Evolutionary conservation across 441 rosid species (phyloP), one percentile per base, ranked within the genome.

Genomic region (Pelargonium citronellum): DNA sequence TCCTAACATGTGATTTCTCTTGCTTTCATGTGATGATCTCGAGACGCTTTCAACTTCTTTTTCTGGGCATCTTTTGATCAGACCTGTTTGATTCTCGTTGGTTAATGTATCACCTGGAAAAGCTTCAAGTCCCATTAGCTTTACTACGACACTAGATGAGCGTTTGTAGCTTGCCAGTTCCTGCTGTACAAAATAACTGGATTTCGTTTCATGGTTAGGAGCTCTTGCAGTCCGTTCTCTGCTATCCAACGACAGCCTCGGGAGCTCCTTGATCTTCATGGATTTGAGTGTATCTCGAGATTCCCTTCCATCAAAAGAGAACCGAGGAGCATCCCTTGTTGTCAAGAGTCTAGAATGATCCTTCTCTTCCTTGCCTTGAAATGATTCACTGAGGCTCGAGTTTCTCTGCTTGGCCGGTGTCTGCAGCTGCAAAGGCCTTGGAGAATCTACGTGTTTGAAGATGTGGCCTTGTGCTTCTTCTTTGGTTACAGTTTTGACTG

Each of bases 231-330:
- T 80, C 68, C 75, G 75, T 15, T 81, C 85, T 80, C 85, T 89
- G 75, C 99, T 91, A 83, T 92, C 98, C 75, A 95, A 69, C 22
- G 99, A 92, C 71, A 92, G 82, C 83, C 99, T 88, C 1, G 96
- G 99, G 20, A 84, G 83, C 80, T 91, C 98, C 73, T 86, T 91
- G 69, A 88, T 74, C 90, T 91, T 89, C 15, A 77, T 15, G 5
- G 95, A 74, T 77, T 85, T 91, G 64, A 67, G 64, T 30, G 81
- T 65, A 60, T 86, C 86, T 61, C 87, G 74, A 20, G 87, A 74
- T 70, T 85, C 91, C 73, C 87, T 81, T 76, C 90, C 98, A 70
- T 95, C 99, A 72, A 82, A 91, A 75, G 99, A 95, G 83, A 86
- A 83, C 61, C 98, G 84, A 34, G 87, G 90, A 68, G 86, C 78